Base-by-base conservation (phyloP, 2,329 filamentous ascomycete species). In the Beauveria brongniartii region DNA sequence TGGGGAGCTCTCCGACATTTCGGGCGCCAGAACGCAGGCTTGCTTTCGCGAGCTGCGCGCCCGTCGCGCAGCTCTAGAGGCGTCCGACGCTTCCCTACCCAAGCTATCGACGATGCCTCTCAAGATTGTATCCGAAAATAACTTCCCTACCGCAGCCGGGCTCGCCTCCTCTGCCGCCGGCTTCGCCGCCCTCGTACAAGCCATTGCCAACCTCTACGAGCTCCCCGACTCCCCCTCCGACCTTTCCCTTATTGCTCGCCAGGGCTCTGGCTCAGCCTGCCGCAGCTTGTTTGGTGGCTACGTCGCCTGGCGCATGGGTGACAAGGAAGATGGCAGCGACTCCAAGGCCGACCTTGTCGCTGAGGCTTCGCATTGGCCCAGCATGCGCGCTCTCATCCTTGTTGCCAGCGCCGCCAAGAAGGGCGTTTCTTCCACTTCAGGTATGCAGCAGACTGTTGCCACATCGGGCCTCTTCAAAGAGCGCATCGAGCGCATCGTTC, bases 71-170 rank as follows among this genome's bases (percentile, higher is more conserved):
- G 80, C 84, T 26, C 81, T 97, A 69, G 94, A 99, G 75, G 78
- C 80, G 41, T 75, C 81, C 63, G 80, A 96, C 72, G 68, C 86
- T 0, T 86, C 85, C 24, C 82, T 96, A n/a, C 91, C 93, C 48
- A 91, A 90, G 74, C 85, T 99, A 61, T 90, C 91, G 12, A 72
- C 80, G 56, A 80, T 89, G 69, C 86, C 90, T 40, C 85, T 99
- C 64, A 89, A 88, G 68, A 88, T 99, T 66, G 92, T 97, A 61
- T 94, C 90, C 61, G 90, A 94, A 79, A 99, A 99, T 83, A 99
- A 99, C 82, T 99, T 99, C 82, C 94, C 94, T 65, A 99, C 94
- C 2, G 94, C 94, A 28, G 94, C 94, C 5, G 94, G 94, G 7
- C 86, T 99, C 18, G 87, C 87, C 4, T 88, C 84, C 20, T 89